Conservation (phyloP, 208 protist species). For the Crithidia expoeki region DNA sequence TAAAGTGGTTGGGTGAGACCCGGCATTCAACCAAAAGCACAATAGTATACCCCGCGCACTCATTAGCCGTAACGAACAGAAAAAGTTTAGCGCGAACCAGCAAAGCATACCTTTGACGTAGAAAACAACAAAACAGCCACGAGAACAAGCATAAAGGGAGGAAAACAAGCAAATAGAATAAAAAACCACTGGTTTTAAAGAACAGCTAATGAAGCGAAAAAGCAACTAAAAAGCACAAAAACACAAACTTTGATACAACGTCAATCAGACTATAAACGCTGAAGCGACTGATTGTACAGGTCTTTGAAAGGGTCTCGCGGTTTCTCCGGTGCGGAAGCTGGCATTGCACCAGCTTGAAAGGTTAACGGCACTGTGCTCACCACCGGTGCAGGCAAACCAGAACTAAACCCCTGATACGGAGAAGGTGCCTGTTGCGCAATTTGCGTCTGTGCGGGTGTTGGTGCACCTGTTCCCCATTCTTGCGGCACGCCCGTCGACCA, state of each 20-base stretch:
- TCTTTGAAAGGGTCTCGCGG: conserved; percentile 52
- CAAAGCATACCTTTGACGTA: no score
- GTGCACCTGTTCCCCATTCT: conserved; percentile 18
- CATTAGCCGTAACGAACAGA: no score
- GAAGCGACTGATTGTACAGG: conserved; percentile 33
- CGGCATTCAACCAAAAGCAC: no score
- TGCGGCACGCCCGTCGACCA: conserved; percentile 34
- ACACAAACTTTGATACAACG: conserved; percentile 1
- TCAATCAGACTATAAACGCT: conserved; percentile 4
- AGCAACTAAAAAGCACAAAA: conserved; percentile 1
- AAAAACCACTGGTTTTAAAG: neutral
- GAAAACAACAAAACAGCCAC: no score
- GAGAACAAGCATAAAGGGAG: neutral
- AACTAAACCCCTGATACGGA: neutral
- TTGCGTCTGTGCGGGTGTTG: neutral
- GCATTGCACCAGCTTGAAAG: neutral
- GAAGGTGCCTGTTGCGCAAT: neutral
- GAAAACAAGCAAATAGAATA: conserved; percentile 3
- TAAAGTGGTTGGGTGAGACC: no score
- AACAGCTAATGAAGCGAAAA: conserved; percentile 2
- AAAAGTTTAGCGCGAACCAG: no score
- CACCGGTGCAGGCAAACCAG: neutral
- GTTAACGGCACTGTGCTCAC: neutral
- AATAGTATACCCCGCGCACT: no score
- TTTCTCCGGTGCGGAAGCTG: conserved; percentile 17